Conservation (phyloP, 1,139 yeast species). For the Debaryomyces robertsiae region DNA sequence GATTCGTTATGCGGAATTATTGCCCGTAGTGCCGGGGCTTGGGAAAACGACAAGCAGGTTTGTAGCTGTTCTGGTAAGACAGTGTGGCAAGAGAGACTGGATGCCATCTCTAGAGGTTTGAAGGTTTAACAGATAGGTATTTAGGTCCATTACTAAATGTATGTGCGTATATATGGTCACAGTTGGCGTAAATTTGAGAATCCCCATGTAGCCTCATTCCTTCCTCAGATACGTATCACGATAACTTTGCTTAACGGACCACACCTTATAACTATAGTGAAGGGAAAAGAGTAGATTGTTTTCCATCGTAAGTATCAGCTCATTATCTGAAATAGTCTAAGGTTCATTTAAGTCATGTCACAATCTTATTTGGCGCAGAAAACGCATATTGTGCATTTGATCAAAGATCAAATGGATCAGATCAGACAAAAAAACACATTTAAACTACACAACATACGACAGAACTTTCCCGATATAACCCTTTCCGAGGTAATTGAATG, state of each 20-base stretch:
- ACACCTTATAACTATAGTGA: too few species aligned
- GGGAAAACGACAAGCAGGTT: conserved; percentile 93
- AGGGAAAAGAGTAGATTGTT: too few species aligned
- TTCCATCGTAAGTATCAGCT: too few species aligned
- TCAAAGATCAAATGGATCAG: conserved; percentile 31
- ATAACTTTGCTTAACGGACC: background rate
- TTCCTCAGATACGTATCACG: background rate
- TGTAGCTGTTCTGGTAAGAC: conserved; percentile 96
- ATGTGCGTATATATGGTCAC: conserved; percentile 1
- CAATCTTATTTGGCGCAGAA: conserved; percentile 17
- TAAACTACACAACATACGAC: conserved; percentile 21
- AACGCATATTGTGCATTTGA: conserved; percentile 17
- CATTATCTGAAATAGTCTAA: background rate
- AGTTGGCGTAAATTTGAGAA: conserved; percentile 6
- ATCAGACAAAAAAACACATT: conserved; percentile 25
- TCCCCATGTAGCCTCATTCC: conserved; percentile 3
- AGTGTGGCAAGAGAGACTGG: conserved; percentile 90
- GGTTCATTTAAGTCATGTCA: conserved; percentile 13
- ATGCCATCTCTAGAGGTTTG: conserved; percentile 63
- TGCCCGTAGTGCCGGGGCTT: conserved; percentile 94
- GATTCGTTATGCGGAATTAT: conserved; percentile 78
- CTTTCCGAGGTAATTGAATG: conserved; percentile 29
- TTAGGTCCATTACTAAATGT: conserved; percentile 1
- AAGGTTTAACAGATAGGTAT: conserved; percentile 15
- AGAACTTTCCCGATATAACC: conserved; percentile 8